Conservation (phyloP, 768 basidiomycete species). For the Termitomyces sp. region DNA sequence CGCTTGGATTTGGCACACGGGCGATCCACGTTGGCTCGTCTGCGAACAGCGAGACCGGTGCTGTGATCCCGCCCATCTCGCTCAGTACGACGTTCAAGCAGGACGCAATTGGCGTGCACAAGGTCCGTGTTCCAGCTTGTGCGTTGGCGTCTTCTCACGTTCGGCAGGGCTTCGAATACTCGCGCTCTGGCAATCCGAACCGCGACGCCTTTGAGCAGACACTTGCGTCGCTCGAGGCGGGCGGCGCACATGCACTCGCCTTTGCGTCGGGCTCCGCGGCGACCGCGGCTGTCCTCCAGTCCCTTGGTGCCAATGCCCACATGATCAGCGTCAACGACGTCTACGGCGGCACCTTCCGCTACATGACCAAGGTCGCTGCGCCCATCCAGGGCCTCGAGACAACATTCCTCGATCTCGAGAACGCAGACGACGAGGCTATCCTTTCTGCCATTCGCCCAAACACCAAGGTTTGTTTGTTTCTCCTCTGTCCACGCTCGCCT, state of each 20-base stretch:
- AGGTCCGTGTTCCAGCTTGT: neutral
- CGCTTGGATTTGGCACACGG: neutral
- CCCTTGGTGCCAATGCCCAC: slow-evolving; percentile 69
- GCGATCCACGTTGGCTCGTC: neutral
- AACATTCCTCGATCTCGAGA: slow-evolving; percentile 80
- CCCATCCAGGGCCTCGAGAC: slow-evolving; percentile 63
- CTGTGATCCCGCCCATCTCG: neutral
- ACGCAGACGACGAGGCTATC: slow-evolving; percentile 56
- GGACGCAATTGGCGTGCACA: neutral
- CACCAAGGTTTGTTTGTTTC: slow-evolving; percentile 58
- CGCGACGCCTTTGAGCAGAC: slow-evolving; percentile 71
- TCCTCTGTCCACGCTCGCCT: neutral
- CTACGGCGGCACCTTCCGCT: slow-evolving; percentile 90
- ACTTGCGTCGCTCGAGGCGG: slow-evolving; percentile 74
- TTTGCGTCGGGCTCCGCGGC: slow-evolving; percentile 85
- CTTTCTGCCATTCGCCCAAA: slow-evolving; percentile 62
- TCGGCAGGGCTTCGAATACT: slow-evolving; percentile 77
- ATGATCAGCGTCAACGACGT: slow-evolving; percentile 88
- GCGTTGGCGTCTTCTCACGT: neutral
- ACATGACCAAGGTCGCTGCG: slow-evolving; percentile 59
- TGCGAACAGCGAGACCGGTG: neutral
- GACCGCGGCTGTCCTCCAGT: slow-evolving; percentile 77
- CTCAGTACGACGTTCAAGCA: neutral
- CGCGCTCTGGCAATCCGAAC: slow-evolving; percentile 86
- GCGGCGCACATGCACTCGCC: slow-evolving; percentile 66